These are phyloP conservation scores for Diversispora eburnea DNA, from an alignment of 192 early-diverging fungal genomes.

Conservation along the genomic window DNA sequence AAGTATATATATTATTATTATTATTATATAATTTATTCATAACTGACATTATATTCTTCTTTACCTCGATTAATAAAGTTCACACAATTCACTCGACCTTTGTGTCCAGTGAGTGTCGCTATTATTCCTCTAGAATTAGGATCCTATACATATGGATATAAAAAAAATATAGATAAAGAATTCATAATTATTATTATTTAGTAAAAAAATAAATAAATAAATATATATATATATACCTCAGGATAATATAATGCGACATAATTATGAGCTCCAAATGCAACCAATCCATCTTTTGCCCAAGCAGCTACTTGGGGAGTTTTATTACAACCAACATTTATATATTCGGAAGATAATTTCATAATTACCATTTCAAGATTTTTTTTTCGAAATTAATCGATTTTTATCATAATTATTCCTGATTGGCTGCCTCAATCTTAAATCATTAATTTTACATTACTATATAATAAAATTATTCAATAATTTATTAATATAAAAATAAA, in stretches of 20 bases:
- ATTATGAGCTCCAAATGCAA: slow-evolving; percentile 71
- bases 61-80: slow-evolving; percentile 61
- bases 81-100: slow-evolving; percentile 71
- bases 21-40: background rate
- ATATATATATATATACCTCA: slow-evolving; percentile 41
- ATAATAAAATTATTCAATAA: no score
- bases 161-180: background rate
- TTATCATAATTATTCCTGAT: no score
- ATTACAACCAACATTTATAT: slow-evolving; percentile 65
- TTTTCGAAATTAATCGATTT: no score
- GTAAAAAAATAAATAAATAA: no score
- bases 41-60: background rate
- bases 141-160: slow-evolving; percentile 38
- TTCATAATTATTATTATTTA: background rate
- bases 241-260: slow-evolving; percentile 72
- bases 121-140: slow-evolving; percentile 43
- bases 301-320: slow-evolving; percentile 58
- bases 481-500: no score
- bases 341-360: slow-evolving; percentile 45
- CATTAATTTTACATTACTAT: no score
- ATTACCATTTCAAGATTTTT: no score
- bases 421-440: no score
- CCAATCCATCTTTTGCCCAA: slow-evolving; percentile 53
- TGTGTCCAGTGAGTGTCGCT: slow-evolving; percentile 71
- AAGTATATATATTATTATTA: background rate